phyloP scores from a whole-genome alignment of 257 asterid species.

The Solanum virginianum region DNA sequence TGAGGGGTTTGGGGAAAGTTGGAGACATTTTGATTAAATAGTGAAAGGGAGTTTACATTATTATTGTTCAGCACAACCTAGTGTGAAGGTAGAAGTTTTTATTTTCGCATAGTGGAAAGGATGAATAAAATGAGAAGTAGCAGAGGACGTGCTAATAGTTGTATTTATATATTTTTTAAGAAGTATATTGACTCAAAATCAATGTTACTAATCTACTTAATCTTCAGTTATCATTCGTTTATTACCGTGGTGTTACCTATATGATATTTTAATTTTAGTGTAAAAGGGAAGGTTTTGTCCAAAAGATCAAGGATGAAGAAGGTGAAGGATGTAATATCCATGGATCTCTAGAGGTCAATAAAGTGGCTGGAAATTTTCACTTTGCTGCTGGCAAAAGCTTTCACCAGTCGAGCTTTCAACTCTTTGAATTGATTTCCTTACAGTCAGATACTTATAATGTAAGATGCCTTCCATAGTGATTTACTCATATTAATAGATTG shows the following conservation, averaged over 20 bases:
- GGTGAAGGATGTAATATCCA: conserved; percentile 99
- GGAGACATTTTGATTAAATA: background rate
- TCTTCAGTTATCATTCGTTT: background rate
- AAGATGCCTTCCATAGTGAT: conserved; percentile 8
- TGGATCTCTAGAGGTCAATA: conserved; percentile 90
- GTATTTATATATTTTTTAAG: background rate
- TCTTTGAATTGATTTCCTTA: conserved; percentile 56
- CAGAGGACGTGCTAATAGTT: background rate
- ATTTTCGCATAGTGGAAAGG: background rate
- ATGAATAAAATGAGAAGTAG: background rate
- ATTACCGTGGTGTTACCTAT: background rate
- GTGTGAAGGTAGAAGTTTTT: background rate
- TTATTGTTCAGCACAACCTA: background rate
- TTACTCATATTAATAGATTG: background rate
- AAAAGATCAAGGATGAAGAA: conserved; percentile 73
- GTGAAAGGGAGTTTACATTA: background rate
- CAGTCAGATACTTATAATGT: conserved; percentile 66
- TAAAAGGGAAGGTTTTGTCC: conserved; percentile 85
- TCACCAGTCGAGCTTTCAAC: conserved; percentile 39
- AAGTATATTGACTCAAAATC: background rate
- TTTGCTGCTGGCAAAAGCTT: conserved; percentile 84
- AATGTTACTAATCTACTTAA: background rate
- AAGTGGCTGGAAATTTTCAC: conserved; percentile 96
- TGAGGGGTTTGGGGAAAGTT: background rate
- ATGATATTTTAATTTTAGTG: conserved; percentile 36